Percentiles rank a stretch among this genome's conserved stretches.
These are phyloP conservation scores for Lichtheimia hyalospora DNA, from an alignment of 371 early-diverging fungal genomes.

Conservation along the genomic window DNA sequence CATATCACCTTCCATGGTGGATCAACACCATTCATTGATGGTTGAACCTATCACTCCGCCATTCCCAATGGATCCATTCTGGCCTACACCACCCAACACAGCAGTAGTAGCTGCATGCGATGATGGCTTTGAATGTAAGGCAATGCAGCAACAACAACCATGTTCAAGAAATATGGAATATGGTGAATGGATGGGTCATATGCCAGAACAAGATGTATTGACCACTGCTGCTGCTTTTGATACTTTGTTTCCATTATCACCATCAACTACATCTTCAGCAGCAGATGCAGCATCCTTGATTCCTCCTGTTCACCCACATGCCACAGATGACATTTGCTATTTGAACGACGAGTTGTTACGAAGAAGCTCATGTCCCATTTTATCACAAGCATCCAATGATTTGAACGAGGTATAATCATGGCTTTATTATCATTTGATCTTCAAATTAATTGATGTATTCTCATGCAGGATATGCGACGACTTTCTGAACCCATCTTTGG, in stretches of 20 bases:
- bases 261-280: neutral
- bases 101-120: neutral
- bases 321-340: too few species aligned
- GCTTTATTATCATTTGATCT: neutral
- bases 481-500: constrained; percentile 8
- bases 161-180: neutral
- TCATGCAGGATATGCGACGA: constrained; percentile 5
- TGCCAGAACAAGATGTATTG: neutral
- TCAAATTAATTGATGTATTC: neutral
- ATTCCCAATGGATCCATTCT: constrained; percentile 3
- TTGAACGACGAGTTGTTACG: too few species aligned
- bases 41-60: constrained; percentile 4
- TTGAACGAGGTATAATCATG: constrained; percentile 1
- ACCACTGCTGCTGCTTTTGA: neutral
- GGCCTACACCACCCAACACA: neutral
- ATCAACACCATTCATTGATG: neutral
- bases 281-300: neutral
- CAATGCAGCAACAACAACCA: neutral
- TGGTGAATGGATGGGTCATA: neutral
- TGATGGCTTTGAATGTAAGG: neutral
- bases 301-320: neutral
- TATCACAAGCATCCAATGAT: neutral
- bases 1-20: neutral
- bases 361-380: too few species aligned
- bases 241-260: neutral